Evolutionary conservation across 331 rosid genomes (phyloP).

Genomic region (Malus hybrid): DNA sequence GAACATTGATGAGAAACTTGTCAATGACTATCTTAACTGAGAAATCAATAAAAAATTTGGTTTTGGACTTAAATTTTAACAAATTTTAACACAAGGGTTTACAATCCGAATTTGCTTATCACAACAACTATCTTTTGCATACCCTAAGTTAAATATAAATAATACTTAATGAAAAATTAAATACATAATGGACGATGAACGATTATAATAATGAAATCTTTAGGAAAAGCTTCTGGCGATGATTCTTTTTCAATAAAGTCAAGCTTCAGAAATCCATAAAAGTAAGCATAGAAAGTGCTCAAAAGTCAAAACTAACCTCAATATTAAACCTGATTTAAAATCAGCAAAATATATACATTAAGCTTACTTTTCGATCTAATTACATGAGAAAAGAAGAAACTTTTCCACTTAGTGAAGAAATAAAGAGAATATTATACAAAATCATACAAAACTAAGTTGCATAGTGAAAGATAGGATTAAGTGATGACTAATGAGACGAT

Average conservation of each 20-base stretch:
- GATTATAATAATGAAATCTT: too few relatives aligned
- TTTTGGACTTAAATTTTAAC: too few relatives aligned
- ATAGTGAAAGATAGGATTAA: not conserved
- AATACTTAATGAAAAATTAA: too few relatives aligned
- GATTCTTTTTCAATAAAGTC: not conserved
- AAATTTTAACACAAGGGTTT: too few relatives aligned
- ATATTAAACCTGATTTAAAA: not conserved
- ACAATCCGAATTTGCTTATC: too few relatives aligned
- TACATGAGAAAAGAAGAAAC: not conserved
- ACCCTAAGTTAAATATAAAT: too few relatives aligned
- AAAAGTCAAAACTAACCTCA: not conserved
- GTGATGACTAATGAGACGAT: conserved; percentile 34
- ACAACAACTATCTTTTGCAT: too few relatives aligned
- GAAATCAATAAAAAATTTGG: too few relatives aligned
- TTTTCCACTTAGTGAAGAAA: not conserved
- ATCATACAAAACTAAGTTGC: not conserved
- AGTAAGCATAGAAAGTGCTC: not conserved
- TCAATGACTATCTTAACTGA: too few relatives aligned
- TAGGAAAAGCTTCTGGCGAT: too few relatives aligned
- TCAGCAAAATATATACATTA: not conserved
- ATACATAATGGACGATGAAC: too few relatives aligned
- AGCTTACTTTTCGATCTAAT: not conserved
- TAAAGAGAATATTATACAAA: not conserved
- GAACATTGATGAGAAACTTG: too few relatives aligned
- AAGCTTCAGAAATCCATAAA: not conserved